phyloP scores from a whole-genome alignment of 1,139 yeast species.

The Saccharomyces uvarum region DNA sequence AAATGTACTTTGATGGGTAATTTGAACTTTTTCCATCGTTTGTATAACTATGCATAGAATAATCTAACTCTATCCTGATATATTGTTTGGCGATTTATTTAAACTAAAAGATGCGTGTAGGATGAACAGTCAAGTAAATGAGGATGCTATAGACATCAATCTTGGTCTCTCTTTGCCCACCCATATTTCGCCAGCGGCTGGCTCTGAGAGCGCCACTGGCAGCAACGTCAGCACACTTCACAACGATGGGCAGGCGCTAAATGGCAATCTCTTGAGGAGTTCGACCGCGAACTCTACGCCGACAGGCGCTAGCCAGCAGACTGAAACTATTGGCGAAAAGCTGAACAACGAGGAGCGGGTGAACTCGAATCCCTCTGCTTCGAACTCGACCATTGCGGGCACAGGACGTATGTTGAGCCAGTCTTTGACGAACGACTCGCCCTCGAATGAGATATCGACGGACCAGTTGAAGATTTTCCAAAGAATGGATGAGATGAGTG shows the following conservation, averaged over 20 bases:
- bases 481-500: constrained; percentile 29
- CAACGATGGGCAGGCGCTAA: not conserved
- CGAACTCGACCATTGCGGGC: not conserved
- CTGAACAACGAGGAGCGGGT: not conserved
- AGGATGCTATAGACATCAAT: not conserved
- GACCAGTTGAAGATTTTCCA: constrained; percentile 19
- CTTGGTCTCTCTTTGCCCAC: not conserved
- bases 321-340: not conserved
- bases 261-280: not conserved
- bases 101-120: not conserved
- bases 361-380: not conserved
- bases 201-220: not conserved
- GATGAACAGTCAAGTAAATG: not conserved
- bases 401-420: not conserved
- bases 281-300: not conserved
- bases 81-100: not conserved
- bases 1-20: not conserved
- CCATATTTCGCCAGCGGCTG: not conserved
- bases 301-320: not conserved
- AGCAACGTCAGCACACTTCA: not conserved
- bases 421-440: not conserved
- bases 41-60: not conserved
- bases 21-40: not conserved
- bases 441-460: not conserved
- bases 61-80: not conserved